Evolutionary conservation across 768 basidiomycete genomes (phyloP).

Genomic region (Lactarius quietus): DNA sequence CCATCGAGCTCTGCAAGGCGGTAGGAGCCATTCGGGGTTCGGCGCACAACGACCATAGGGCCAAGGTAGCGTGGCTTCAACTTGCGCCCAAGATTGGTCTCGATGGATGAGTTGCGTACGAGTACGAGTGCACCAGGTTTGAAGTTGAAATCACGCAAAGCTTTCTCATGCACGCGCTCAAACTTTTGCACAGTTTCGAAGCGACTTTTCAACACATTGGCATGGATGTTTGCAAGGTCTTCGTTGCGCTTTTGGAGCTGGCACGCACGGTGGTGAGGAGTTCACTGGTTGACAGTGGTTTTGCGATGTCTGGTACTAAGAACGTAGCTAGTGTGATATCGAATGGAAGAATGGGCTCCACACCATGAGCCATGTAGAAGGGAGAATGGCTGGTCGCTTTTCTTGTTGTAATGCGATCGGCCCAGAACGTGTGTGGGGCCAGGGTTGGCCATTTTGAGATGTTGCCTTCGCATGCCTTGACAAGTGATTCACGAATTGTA

Average conservation of each 20-base stretch:
- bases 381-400: conserved; percentile 35
- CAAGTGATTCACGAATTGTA: conserved; percentile 35
- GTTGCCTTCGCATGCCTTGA: conserved; percentile 36
- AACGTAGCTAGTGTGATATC: conserved; percentile 22
- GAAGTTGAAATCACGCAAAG: conserved; percentile 30
- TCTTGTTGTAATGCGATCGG: conserved; percentile 35
- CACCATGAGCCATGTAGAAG: conserved; percentile 25
- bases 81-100: conserved; percentile 27
- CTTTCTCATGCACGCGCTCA: conserved; percentile 2
- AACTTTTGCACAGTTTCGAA: background rate
- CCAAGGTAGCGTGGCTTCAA: conserved; percentile 28
- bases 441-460: conserved; percentile 34
- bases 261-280: conserved; percentile 19
- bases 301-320: background rate
- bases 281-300: conserved; percentile 15
- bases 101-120: conserved; percentile 28
- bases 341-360: conserved; percentile 27
- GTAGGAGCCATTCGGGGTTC: conserved; percentile 26
- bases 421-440: conserved; percentile 35
- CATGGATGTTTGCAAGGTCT: background rate
- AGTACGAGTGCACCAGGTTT: conserved; percentile 28
- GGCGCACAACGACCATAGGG: conserved; percentile 26
- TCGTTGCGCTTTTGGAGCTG: conserved; percentile 20
- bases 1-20: conserved; percentile 27
- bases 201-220: background rate